Evolutionary conservation across 352 stramenopile genomes (phyloP).

Genomic region (Phytophthora fragariaefolia): DNA sequence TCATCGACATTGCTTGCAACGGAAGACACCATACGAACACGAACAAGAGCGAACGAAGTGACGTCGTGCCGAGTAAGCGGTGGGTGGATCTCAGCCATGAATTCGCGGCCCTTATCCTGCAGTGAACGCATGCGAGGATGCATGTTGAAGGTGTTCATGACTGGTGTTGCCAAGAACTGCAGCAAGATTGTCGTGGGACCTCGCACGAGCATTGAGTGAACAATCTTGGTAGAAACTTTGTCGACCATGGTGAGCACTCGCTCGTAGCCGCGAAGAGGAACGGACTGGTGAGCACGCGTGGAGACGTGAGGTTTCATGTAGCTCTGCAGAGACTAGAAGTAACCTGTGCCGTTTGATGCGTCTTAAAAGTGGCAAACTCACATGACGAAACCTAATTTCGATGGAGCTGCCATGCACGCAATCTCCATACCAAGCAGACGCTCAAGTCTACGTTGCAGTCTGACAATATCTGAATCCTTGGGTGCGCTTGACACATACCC

Average conservation of each 20-base stretch:
- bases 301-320: neutral
- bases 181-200: constrained; percentile 27
- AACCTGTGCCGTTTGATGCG: neutral
- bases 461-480: constrained; percentile 14
- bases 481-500: neutral
- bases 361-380: neutral
- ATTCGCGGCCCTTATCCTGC: constrained; percentile 28
- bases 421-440: constrained; percentile 1
- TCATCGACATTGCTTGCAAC: constrained; percentile 14
- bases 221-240: constrained; percentile 10
- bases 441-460: neutral
- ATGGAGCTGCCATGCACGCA: neutral
- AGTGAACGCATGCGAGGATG: constrained; percentile 43
- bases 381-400: neutral
- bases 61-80: constrained; percentile 30
- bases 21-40: constrained; percentile 12
- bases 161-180: constrained; percentile 18
- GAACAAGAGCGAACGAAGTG: constrained; percentile 21
- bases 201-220: constrained; percentile 8
- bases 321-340: neutral
- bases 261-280: constrained; percentile 8
- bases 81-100: constrained; percentile 36
- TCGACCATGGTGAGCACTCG: constrained; percentile 5
- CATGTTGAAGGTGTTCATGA: constrained; percentile 42
- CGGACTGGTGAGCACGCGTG: neutral